Evolutionary conservation across 768 basidiomycete genomes (phyloP), one percentile per base, ranked within the genome.

Genomic region (Dioszegia crocea): DNA sequence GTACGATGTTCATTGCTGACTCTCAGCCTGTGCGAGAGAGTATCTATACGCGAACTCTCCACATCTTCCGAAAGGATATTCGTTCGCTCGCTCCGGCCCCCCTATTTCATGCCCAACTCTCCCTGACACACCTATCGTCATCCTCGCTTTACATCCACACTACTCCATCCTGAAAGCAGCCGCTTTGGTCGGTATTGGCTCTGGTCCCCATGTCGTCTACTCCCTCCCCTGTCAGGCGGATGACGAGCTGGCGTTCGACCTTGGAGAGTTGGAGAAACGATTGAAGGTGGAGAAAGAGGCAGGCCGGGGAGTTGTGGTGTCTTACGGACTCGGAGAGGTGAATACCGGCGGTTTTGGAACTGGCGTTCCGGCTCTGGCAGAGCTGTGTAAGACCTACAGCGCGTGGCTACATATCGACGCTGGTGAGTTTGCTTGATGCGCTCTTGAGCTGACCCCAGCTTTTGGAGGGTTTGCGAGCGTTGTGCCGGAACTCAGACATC

Each of bases 371-470:
- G 53, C 60, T 0, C 65, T 80, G 5, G 67, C 78, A 9, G 54
- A 47, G 14, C 65, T 81, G 16, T 80, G 78, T 50, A 76, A 76
- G 59, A 27, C 44, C 19, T 78, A 77, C 57, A 65, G 58, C 12
- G 78, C 78, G 0, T 81, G 80, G 80, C 60, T 81, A 2, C 80
- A 81, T 64, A 71, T 80, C 26, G 80, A 81, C 61, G 80, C 76
- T 9, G 79, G 79, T 79, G 43, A 51, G 74, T 57, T 12, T n/a
- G 1, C 33, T 36, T 17, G 11, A 53, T 16, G 38, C 3, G 4
- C 31, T 26, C 31, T 31, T 31, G 23, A 44, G 31, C 39, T n/a
- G n/a, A n/a, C n/a, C n/a, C n/a, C 29, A 78, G 80, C 80, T 2
- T 81, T 81, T 51, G 79, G 78, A 5, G 80, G 78, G 1, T 80